Percentiles rank a stretch among this genome's conserved stretches.
phyloP scores from a whole-genome alignment of 495 filamentous ascomycete species.

The Penicillium arizonense region DNA sequence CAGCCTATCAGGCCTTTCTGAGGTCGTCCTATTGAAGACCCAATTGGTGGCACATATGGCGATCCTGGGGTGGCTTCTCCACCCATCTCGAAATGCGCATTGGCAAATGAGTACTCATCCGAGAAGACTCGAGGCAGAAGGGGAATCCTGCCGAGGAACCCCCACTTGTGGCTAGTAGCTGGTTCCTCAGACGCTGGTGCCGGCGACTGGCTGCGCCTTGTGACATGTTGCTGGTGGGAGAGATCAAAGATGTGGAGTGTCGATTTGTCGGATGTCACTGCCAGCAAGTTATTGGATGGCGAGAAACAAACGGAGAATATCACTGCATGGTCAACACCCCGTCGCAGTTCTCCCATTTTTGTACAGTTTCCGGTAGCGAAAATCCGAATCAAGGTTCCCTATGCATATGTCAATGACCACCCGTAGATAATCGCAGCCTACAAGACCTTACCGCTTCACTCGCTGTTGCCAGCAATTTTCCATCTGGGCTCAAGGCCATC shows the following conservation, averaged over 20 bases:
- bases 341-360: conserved; percentile 76
- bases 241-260: conserved; percentile 92
- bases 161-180: conserved; percentile 68
- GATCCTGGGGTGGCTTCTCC: conserved; percentile 57
- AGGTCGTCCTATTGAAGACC: conserved; percentile 53
- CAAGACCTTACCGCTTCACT: conserved; percentile 67
- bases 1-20: conserved; percentile 77
- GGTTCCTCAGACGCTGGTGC: conserved; percentile 42
- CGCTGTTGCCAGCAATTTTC: conserved; percentile 82
- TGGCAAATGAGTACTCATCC: conserved; percentile 79
- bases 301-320: conserved; percentile 88
- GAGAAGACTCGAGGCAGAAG: conserved; percentile 77
- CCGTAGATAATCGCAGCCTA: background rate
- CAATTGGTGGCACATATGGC: conserved; percentile 38
- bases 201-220: conserved; percentile 34
- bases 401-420: conserved; percentile 5
- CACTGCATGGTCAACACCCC: conserved; percentile 82
- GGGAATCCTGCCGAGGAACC: conserved; percentile 73
- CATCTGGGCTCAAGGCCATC: conserved; percentile 77
- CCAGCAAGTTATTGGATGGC: conserved; percentile 72
- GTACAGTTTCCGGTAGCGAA: conserved; percentile 76
- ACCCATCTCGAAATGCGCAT: conserved; percentile 72
- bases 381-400: conserved; percentile 87
- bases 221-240: conserved; percentile 38
- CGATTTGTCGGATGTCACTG: conserved; percentile 95